phyloP scores from a whole-genome alignment of 495 filamentous ascomycete genomes.

The Bathelium albidoporum region DNA sequence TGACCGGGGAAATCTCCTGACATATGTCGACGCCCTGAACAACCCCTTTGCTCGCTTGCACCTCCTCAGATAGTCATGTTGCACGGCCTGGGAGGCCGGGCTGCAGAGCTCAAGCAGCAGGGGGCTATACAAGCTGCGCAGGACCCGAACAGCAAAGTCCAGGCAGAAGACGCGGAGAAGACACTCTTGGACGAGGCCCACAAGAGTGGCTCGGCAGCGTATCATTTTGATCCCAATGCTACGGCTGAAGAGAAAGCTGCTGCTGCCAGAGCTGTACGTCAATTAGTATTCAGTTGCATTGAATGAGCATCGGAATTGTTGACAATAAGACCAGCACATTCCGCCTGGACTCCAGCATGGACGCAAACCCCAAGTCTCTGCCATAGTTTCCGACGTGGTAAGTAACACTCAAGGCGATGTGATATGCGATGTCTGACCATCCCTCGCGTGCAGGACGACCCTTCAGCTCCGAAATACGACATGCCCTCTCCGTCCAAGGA shows the following conservation, averaged over 20 bases:
- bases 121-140: constrained; percentile 60
- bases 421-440: neutral
- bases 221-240: constrained; percentile 80
- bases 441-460: constrained; percentile 45
- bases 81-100: constrained; percentile 15
- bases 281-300: neutral
- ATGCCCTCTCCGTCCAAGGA: constrained; percentile 65
- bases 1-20: neutral
- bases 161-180: constrained; percentile 59
- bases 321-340: constrained; percentile 35
- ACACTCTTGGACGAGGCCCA: constrained; percentile 63
- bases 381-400: constrained; percentile 63
- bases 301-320: neutral
- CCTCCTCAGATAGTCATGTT: constrained; percentile 5
- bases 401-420: constrained; percentile 13
- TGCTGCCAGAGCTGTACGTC: constrained; percentile 64
- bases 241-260: constrained; percentile 73
- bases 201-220: constrained; percentile 66
- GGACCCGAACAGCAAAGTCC: constrained; percentile 57
- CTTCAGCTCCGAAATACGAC: constrained; percentile 59
- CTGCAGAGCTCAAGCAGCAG: constrained; percentile 64
- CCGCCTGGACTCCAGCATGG: constrained; percentile 54
- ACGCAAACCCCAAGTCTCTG: constrained; percentile 54
- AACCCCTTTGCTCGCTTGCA: neutral
- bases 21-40: neutral